phyloP scores from a whole-genome alignment of 1,284 basidiomycete species.

The Boletus semigastroideus region DNA sequence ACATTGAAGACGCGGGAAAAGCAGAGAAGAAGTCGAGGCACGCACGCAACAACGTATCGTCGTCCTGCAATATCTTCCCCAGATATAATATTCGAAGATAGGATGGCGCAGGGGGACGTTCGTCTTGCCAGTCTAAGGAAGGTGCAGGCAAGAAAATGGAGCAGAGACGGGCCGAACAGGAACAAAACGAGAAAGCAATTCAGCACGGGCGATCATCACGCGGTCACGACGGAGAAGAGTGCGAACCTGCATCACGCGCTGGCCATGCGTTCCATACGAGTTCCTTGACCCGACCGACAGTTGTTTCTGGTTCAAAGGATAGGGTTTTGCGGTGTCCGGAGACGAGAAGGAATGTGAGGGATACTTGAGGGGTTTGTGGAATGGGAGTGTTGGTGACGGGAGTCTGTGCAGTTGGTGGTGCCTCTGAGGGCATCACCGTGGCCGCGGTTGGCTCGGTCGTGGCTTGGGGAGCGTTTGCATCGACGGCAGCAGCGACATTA shows the following conservation, averaged over 20 bases:
- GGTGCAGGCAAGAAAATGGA: not conserved
- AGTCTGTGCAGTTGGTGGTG: constrained; percentile 2
- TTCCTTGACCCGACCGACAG: constrained; percentile 81
- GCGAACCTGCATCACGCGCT: constrained; percentile 46
- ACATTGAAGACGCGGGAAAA: not conserved
- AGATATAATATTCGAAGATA: constrained; percentile 79
- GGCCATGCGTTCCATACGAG: constrained; percentile 86
- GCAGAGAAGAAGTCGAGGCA: constrained; percentile 15
- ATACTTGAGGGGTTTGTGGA: constrained; percentile 63
- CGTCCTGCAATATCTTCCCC: constrained; percentile 83
- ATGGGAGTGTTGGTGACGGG: constrained; percentile 23
- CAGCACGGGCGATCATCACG: constrained; percentile 12
- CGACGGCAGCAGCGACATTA: not conserved
- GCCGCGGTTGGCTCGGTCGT: not conserved
- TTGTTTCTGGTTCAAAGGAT: constrained; percentile 77
- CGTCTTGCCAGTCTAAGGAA: constrained; percentile 71
- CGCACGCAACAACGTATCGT: constrained; percentile 73
- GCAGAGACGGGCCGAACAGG: not conserved
- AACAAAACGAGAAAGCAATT: constrained; percentile 7
- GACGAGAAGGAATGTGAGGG: constrained; percentile 75
- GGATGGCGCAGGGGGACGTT: constrained; percentile 75
- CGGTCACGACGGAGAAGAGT: constrained; percentile 14
- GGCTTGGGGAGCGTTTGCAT: not conserved
- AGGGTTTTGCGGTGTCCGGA: constrained; percentile 72
- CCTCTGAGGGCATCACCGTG: not conserved